Percentiles rank a stretch among this genome's conserved stretches.
phyloP scores from a whole-genome alignment of 768 basidiomycete species.

The Boletus rex-veris region DNA sequence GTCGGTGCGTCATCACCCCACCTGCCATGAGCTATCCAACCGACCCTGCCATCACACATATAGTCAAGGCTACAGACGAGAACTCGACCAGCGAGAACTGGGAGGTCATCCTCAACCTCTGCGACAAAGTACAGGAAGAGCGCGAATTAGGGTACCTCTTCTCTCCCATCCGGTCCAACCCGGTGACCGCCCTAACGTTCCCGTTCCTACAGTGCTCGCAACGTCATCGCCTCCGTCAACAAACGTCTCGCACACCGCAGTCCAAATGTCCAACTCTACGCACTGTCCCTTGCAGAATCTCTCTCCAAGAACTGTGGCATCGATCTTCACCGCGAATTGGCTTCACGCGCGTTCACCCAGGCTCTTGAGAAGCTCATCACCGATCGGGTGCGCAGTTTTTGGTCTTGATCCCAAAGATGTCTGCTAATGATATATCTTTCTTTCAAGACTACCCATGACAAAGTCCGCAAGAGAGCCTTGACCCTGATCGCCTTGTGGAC shows the following conservation, averaged over 20 bases:
- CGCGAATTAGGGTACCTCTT: constrained; percentile 71
- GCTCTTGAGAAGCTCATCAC: constrained; percentile 82
- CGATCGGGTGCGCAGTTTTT: constrained; percentile 64
- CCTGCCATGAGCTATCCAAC: constrained; percentile 4
- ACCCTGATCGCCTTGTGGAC: constrained; percentile 79
- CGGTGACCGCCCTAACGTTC: constrained; percentile 18
- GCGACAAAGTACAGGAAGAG: constrained; percentile 93
- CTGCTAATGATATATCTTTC: constrained; percentile 12
- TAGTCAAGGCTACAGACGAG: constrained; percentile 97
- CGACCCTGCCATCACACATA: background rate
- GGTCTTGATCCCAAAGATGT: background rate
- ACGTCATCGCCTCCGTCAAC: constrained; percentile 77
- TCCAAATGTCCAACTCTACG: constrained; percentile 94
- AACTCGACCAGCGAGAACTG: constrained; percentile 93
- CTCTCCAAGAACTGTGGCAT: constrained; percentile 89
- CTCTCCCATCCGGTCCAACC: background rate
- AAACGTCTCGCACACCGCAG: constrained; percentile 93
- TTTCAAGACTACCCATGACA: constrained; percentile 81
- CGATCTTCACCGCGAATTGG: constrained; percentile 79
- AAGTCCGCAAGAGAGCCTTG: constrained; percentile 77
- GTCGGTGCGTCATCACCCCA: constrained; percentile 60
- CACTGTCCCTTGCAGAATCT: constrained; percentile 83
- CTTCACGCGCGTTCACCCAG: constrained; percentile 86
- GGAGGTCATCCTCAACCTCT: constrained; percentile 91
- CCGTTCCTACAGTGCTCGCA: constrained; percentile 63